Evolutionary conservation across 2,329 filamentous ascomycete species (phyloP).

Genomic region (Aureobasidium sp.): DNA sequence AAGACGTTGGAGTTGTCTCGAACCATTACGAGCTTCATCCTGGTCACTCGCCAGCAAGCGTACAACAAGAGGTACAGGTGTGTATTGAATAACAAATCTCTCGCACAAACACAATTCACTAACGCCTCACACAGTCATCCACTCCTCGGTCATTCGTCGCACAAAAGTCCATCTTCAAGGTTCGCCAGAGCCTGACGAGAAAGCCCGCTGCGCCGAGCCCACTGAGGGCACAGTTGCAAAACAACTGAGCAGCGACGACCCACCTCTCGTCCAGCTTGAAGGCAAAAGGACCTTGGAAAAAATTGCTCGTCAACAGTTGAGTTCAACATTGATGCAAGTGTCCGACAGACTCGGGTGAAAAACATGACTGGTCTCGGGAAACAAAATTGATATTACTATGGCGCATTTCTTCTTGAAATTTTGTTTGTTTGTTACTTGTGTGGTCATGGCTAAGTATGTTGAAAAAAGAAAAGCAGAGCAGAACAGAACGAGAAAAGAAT

Average conservation of each 20-base stretch:
- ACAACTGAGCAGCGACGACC: slow-evolving; percentile 11
- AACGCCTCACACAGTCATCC: not conserved
- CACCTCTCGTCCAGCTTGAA: slow-evolving; percentile 13
- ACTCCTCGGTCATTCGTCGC: slow-evolving; percentile 14
- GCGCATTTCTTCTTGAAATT: not conserved
- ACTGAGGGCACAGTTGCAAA: slow-evolving; percentile 14
- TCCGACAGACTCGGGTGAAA: not conserved
- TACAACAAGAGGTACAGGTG: slow-evolving; percentile 15
- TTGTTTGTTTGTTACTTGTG: not conserved
- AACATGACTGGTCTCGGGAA: not conserved
- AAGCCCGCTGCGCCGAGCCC: slow-evolving; percentile 17
- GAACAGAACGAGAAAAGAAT: not conserved
- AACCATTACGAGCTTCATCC: slow-evolving; percentile 12
- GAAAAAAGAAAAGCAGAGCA: not conserved
- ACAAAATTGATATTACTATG: slow-evolving; percentile 1
- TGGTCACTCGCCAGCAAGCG: slow-evolving; percentile 14
- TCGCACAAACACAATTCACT: not conserved
- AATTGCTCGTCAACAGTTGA: not conserved
- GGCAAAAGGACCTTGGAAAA: slow-evolving; percentile 4
- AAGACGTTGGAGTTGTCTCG: slow-evolving; percentile 13
- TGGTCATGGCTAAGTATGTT: not conserved
- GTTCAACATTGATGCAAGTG: not conserved
- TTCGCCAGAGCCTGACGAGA: slow-evolving; percentile 13
- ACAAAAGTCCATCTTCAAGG: slow-evolving; percentile 12
- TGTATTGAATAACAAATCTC: not conserved